Conservation (phyloP, 1,284 basidiomycete genomes). For the Irpex sp. region DNA sequence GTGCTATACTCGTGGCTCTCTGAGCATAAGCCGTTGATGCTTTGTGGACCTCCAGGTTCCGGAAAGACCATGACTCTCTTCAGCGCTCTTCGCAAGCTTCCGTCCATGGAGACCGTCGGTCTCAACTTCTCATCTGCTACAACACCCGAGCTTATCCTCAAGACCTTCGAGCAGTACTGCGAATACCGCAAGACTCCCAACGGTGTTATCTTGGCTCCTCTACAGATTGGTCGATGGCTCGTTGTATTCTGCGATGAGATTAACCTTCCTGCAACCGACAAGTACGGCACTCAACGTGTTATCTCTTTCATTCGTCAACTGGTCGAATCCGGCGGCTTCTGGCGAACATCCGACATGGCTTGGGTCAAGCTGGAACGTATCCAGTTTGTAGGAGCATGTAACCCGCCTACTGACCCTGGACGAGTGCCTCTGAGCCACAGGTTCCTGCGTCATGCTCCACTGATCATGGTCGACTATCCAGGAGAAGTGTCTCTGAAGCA, state of each 20-base stretch:
- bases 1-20: constrained; percentile 98
- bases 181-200: constrained; percentile 98
- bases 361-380: constrained; percentile 99
- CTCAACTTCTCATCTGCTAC: constrained; percentile 99
- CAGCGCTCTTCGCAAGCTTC: constrained; percentile 94
- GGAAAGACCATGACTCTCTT: constrained; percentile 99
- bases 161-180: constrained; percentile 99
- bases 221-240: constrained; percentile 96
- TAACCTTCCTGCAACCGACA: constrained; percentile 95
- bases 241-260: constrained; percentile 99
- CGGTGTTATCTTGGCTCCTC: constrained; percentile 89
- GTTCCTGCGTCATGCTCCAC: constrained; percentile 95
- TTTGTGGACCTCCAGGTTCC: constrained; percentile 98
- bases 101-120: constrained; percentile 98
- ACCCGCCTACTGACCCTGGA: constrained; percentile 99
- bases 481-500: constrained; percentile 96
- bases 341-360: constrained; percentile 90
- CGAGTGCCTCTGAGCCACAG: constrained; percentile 95
- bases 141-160: constrained; percentile 94
- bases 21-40: constrained; percentile 97
- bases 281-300: constrained; percentile 97
- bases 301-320: constrained; percentile 98
- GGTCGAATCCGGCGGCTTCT: constrained; percentile 93
- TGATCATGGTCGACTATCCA: constrained; percentile 99
- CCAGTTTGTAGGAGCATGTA: constrained; percentile 99